Evolutionary conservation across 129 eudicot species (phyloP).

Genomic region (Arctium minus): DNA sequence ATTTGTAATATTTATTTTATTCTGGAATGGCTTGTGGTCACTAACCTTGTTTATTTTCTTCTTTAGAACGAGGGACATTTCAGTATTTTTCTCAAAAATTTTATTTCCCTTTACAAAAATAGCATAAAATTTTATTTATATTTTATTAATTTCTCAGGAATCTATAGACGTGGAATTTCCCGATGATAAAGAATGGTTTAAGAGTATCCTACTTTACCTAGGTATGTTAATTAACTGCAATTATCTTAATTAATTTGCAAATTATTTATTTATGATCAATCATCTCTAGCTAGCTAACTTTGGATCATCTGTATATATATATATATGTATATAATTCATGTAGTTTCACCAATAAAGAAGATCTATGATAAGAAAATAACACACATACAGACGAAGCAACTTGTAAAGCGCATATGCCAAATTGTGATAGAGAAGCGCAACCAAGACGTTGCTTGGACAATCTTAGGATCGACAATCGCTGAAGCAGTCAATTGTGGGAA

Average conservation of each 20-base stretch:
- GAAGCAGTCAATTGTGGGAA: neutral
- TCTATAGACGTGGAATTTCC: too few species aligned
- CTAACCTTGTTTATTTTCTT: too few species aligned
- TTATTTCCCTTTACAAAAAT: too few species aligned
- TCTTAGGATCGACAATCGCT: neutral
- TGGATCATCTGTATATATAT: too few species aligned
- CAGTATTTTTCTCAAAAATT: too few species aligned
- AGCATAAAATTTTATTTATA: too few species aligned
- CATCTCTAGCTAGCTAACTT: too few species aligned
- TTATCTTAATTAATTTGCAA: neutral
- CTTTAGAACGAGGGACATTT: too few species aligned
- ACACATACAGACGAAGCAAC: neutral
- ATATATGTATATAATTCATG: neutral
- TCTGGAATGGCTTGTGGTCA: too few species aligned
- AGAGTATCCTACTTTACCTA: neutral
- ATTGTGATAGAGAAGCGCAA: neutral
- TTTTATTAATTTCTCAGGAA: too few species aligned
- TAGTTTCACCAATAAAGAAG: conserved; percentile 2
- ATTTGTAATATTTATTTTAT: too few species aligned
- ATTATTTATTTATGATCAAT: neutral
- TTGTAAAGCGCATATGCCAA: neutral
- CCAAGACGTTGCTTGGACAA: neutral
- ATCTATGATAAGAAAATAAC: conserved; percentile 1
- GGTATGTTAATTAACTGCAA: neutral
- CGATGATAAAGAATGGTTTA: too few species aligned